phyloP scores from a whole-genome alignment of 2,329 filamentous ascomycete genomes.

The Pseudopithomyces chartarum region DNA sequence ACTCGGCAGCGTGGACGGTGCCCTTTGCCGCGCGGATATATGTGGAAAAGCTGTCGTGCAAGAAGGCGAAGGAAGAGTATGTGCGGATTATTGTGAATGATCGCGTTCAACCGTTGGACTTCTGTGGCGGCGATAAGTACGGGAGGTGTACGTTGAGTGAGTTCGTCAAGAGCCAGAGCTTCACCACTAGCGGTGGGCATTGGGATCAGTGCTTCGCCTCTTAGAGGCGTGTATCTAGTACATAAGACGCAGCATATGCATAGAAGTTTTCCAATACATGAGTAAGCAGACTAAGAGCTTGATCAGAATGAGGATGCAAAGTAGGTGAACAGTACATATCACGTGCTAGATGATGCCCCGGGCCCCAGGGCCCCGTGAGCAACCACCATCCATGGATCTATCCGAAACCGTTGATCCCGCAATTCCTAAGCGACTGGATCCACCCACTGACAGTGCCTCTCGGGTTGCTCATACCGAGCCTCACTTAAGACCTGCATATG shows the following conservation, averaged over 20 bases:
- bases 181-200: constrained; percentile 71
- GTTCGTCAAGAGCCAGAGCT: constrained; percentile 77
- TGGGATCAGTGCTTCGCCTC: constrained; percentile 67
- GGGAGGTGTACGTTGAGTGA: constrained; percentile 72
- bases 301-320: too few relatives aligned
- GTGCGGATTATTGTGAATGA: constrained; percentile 86
- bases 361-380: too few relatives aligned
- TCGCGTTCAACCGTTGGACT: constrained; percentile 72
- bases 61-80: constrained; percentile 64
- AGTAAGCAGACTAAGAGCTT: too few relatives aligned
- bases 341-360: too few relatives aligned
- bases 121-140: constrained; percentile 70
- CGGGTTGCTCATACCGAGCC: too few relatives aligned
- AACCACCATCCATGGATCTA: too few relatives aligned
- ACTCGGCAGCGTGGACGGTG: constrained; percentile 76
- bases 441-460: too few relatives aligned
- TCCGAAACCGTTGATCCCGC: too few relatives aligned
- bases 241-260: not conserved
- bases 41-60: constrained; percentile 83
- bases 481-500: too few relatives aligned
- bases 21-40: constrained; percentile 83
- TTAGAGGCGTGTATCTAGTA: not conserved
- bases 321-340: too few relatives aligned
- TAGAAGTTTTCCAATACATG: too few relatives aligned
- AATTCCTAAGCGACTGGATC: too few relatives aligned